These are phyloP conservation scores for Salvia hispanica DNA, from an alignment of 257 asterid genomes.

Conservation along the genomic window DNA sequence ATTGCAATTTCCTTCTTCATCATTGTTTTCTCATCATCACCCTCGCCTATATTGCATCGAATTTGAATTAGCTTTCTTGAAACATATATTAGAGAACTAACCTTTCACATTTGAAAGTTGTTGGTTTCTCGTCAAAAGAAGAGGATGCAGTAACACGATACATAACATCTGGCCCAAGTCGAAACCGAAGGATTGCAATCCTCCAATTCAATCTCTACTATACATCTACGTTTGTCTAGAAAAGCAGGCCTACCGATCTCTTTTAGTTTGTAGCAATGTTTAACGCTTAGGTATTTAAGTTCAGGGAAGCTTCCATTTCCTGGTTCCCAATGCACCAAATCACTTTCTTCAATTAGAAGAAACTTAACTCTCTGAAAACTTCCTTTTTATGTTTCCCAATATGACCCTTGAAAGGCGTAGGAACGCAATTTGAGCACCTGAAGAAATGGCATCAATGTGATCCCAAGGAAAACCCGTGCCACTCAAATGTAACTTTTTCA, in stretches of 20 bases:
- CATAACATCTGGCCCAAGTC: background rate
- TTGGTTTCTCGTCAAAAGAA: too few species aligned
- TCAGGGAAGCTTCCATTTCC: background rate
- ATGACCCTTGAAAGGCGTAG: conserved; percentile 12
- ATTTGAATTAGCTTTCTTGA: too few species aligned
- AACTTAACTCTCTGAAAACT: background rate
- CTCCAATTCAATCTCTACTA: background rate
- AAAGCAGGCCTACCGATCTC: background rate
- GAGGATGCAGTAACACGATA: background rate
- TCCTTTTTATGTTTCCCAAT: conserved; percentile 1
- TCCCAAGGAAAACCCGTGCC: conserved; percentile 17
- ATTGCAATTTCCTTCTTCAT: too few species aligned
- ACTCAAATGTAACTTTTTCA: too few species aligned
- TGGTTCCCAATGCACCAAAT: conserved; percentile 16
- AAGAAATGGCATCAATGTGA: background rate
- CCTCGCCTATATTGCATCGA: too few species aligned
- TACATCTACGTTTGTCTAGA: too few species aligned
- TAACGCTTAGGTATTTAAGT: background rate
- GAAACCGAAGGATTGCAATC: conserved; percentile 8
- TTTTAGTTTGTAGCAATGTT: conserved; percentile 20
- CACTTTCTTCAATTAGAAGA: background rate
- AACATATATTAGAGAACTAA: too few species aligned
- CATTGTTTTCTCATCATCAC: too few species aligned
- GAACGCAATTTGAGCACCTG: background rate
- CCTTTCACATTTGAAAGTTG: background rate